Conservation (phyloP, 1,139 yeast species). For the Yamadazyma jaroonii region DNA sequence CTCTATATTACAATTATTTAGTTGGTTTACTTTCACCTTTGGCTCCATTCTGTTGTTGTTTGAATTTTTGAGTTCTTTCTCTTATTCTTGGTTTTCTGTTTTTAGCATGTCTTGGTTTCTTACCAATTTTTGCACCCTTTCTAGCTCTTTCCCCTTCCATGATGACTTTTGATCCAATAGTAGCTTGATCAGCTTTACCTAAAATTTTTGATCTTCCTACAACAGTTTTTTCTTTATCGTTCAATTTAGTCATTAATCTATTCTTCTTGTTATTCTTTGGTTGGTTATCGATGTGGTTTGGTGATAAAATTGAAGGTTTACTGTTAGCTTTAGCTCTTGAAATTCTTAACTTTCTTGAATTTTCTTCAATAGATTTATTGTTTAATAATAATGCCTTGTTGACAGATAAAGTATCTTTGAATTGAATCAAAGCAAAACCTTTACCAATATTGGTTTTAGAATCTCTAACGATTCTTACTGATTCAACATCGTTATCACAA, state of each 20-base stretch:
- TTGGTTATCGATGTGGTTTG: conserved; percentile 41
- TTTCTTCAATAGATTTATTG: conserved; percentile 59
- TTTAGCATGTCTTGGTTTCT: conserved; percentile 25
- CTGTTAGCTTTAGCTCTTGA: conserved; percentile 67
- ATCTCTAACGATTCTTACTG: conserved; percentile 88
- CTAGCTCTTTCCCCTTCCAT: conserved; percentile 61
- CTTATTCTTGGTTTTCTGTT: conserved; percentile 68
- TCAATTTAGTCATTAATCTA: conserved; percentile 26
- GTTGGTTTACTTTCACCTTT: not conserved
- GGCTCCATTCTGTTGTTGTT: not conserved
- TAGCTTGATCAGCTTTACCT: conserved; percentile 77
- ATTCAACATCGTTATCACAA: conserved; percentile 71
- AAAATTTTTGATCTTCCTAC: conserved; percentile 78
- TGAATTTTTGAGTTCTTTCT: conserved; percentile 53
- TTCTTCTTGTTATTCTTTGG: conserved; percentile 20
- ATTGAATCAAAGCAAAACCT: conserved; percentile 96
- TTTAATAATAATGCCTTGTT: conserved; percentile 78
- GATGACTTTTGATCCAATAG: conserved; percentile 41
- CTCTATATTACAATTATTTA: not conserved
- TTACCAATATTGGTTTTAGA: conserved; percentile 92
- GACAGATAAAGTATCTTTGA: conserved; percentile 75
- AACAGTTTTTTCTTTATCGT: conserved; percentile 68
- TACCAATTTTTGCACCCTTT: conserved; percentile 49
- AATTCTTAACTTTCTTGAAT: conserved; percentile 68
- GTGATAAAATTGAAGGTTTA: conserved; percentile 44